These are phyloP conservation scores for Leccinum insigne DNA, from an alignment of 1,284 basidiomycete genomes.

Conservation along the genomic window DNA sequence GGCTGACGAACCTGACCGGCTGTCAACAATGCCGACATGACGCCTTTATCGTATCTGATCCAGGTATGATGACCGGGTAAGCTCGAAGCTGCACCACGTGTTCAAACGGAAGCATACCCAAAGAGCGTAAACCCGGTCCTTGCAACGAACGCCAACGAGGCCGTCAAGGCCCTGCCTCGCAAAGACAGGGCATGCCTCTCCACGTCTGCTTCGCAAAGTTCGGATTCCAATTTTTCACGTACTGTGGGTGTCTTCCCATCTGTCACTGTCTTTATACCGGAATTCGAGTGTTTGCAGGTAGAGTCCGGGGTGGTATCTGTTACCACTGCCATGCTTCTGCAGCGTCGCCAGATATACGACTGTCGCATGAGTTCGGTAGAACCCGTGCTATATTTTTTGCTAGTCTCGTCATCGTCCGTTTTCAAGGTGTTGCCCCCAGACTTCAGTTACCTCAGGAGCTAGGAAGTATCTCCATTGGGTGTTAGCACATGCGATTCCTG, in stretches of 20 bases:
- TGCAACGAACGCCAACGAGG: slow-evolving; percentile 29
- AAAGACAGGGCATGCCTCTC: slow-evolving; percentile 22
- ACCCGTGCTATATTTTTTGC: slow-evolving; percentile 1
- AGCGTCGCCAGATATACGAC: not conserved
- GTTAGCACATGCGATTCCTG: no score
- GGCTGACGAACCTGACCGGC: slow-evolving; percentile 21
- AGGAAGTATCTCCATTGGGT: no score
- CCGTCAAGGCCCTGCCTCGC: slow-evolving; percentile 26
- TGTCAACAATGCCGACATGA: slow-evolving; percentile 31
- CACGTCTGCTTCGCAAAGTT: slow-evolving; percentile 22
- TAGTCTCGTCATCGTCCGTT: no score
- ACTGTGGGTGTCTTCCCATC: slow-evolving; percentile 14
- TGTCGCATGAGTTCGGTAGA: slow-evolving; percentile 1
- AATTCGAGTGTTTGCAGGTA: slow-evolving; percentile 1
- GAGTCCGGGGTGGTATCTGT: not conserved
- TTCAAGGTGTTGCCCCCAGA: no score
- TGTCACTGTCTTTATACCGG: not conserved
- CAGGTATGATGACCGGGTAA: slow-evolving; percentile 1
- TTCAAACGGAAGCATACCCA: slow-evolving; percentile 22
- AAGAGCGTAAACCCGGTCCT: slow-evolving; percentile 34
- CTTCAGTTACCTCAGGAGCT: no score
- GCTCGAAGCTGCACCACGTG: not conserved
- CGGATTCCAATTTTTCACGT: not conserved
- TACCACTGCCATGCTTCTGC: not conserved
- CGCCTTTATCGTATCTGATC: slow-evolving; percentile 33